Conservation (phyloP, 2,329 filamentous ascomycete genomes). For the Karstenula rhodostoma region DNA sequence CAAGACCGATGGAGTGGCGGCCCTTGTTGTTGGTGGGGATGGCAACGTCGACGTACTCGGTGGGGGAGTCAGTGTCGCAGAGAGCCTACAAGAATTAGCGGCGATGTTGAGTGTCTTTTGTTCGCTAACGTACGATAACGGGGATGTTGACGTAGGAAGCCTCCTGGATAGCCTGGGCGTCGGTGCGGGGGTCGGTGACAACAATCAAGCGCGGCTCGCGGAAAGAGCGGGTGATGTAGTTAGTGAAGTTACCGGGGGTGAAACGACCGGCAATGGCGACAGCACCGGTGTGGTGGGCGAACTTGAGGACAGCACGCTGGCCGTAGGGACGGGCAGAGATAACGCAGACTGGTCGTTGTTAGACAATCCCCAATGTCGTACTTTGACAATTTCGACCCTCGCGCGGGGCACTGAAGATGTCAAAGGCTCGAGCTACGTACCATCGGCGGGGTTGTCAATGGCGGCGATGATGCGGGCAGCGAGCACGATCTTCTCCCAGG, state of each 20-base stretch:
- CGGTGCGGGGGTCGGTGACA: conserved; percentile 99
- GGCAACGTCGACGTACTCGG: conserved; percentile 99
- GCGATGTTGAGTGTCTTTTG: not conserved
- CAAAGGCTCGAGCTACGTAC: conserved; percentile 59
- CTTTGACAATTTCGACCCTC: not conserved
- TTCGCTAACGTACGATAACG: conserved; percentile 70
- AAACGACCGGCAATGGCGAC: conserved; percentile 98
- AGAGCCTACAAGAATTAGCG: conserved; percentile 66
- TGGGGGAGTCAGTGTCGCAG: conserved; percentile 98
- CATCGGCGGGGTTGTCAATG: conserved; percentile 99
- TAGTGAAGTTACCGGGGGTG: conserved; percentile 99
- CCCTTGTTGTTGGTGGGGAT: conserved; percentile 99
- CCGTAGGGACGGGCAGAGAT: conserved; percentile 99
- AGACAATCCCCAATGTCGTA: conserved; percentile 16
- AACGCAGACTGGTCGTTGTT: conserved; percentile 65
- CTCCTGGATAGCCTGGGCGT: conserved; percentile 99
- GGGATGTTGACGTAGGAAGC: conserved; percentile 99
- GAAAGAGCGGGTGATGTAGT: conserved; percentile 99
- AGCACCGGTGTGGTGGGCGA: conserved; percentile 97
- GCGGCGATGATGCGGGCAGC: conserved; percentile 98
- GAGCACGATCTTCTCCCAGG: conserved; percentile 99
- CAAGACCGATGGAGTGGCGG: conserved; percentile 95
- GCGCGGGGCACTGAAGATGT: not conserved
- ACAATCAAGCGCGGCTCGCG: conserved; percentile 99
- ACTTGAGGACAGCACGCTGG: conserved; percentile 99